Evolutionary conservation across 305 asterid genomes (phyloP).

Genomic region (Fraxinus nigra): DNA sequence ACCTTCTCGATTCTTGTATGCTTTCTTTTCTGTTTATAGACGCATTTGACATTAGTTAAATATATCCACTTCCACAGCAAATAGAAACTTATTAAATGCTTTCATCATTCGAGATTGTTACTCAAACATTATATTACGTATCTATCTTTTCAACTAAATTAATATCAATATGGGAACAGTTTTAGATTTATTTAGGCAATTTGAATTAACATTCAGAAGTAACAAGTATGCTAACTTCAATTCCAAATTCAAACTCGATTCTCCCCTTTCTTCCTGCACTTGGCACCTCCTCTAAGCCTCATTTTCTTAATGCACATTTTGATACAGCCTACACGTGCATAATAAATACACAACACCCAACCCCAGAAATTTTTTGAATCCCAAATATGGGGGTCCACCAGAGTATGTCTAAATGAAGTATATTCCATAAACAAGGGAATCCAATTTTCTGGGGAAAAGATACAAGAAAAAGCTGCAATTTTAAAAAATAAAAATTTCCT

Average conservation of each 20-base stretch:
- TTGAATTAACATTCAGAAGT: not conserved
- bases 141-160: not conserved
- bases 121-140: not conserved
- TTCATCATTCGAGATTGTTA: not conserved
- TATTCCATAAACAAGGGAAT: not conserved
- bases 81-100: not conserved
- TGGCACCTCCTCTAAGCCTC: not conserved
- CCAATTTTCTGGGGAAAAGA: not conserved
- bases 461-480: not conserved
- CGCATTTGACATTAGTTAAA: not conserved
- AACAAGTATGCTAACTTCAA: not conserved
- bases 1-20: not conserved
- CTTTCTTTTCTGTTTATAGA: not conserved
- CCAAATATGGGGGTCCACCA: not conserved
- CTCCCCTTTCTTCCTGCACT: not conserved
- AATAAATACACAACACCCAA: not conserved
- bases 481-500: not conserved
- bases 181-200: not conserved
- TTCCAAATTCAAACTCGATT: not conserved
- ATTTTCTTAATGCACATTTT: not conserved
- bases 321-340: not conserved
- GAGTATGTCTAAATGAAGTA: not conserved
- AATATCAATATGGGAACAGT: not conserved
- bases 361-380: not conserved
- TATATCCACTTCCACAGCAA: not conserved